Evolutionary conservation across 2,329 filamentous ascomycete genomes (phyloP), one percentile per base, ranked within the genome.

Genomic region (Phialophora tarda): DNA sequence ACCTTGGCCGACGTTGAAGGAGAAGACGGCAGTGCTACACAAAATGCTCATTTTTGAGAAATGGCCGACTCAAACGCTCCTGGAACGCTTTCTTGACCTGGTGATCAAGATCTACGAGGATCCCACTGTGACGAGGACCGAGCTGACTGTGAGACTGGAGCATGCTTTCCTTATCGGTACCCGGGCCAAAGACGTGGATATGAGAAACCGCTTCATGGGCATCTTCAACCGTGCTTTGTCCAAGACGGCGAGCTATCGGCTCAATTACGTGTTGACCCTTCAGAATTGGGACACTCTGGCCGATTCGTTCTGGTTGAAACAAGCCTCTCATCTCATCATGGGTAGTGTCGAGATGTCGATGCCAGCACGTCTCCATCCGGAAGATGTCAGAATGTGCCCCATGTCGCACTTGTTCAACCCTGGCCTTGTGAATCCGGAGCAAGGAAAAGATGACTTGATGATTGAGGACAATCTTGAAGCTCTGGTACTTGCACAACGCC

Each of bases 21-120:
- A 99, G 79, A 99, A 99, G 82, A 98, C 94, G 0, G 96, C 96
- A 0, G 95, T 99, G 0, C 82, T 99, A n/a, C 93, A 96, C 74
- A 99, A 99, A 81, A 99, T 99, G 95, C 82, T 98, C 17, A 89
- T 93, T 0, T 99, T 99, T 72, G 95, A 99, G 78, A 88, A 91
- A 64, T 87, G 95, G 47, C 81, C 85, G 30, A 94, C 98, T 75
- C 87, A 89, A 34, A 92, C 90, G 0, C 89, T 99, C 81, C 84
- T 99, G 64, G 93, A 90, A 72, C 94, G 94, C 75, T 99, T 98
- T 81, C 83, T 99, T 65, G 91, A 98, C 71, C 87, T 99, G 28
- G 95, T 99, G 28, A 96, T 99, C 72, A 89, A 93, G 57, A 97
- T 99, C 66, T 99, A 99, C 76, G 96, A 99, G 75, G 95, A 99